Conservation (phyloP, 345 rosid species). For the Euphorbia lathyris region DNA sequence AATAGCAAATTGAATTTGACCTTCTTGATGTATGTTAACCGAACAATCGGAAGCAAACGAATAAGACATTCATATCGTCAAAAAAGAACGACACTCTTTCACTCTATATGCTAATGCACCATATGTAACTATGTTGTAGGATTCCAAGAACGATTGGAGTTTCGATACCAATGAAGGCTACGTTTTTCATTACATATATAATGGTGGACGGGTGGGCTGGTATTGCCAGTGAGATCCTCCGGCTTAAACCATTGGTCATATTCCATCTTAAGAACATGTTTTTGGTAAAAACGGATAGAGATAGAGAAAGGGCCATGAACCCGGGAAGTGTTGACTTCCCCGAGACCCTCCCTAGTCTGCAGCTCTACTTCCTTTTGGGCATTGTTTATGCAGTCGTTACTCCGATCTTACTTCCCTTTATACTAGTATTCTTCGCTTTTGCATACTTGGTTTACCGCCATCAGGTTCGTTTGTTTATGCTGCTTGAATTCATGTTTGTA, state of each 20-base stretch:
- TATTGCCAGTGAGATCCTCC: slow-evolving; percentile 87
- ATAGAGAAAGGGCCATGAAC: slow-evolving; percentile 77
- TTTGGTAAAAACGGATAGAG: slow-evolving; percentile 84
- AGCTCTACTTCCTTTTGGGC: slow-evolving; percentile 91
- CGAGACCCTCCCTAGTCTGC: slow-evolving; percentile 85
- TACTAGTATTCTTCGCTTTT: slow-evolving; percentile 78
- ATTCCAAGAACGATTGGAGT: slow-evolving; percentile 95
- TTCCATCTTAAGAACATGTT: slow-evolving; percentile 92
- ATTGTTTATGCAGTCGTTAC: slow-evolving; percentile 89
- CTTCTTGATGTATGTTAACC: not conserved
- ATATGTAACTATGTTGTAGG: slow-evolving; percentile 50
- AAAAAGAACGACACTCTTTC: too few species aligned
- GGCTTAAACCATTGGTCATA: slow-evolving; percentile 73
- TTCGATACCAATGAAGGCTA: slow-evolving; percentile 97
- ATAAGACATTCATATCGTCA: too few species aligned
- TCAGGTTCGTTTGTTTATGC: slow-evolving; percentile 55
- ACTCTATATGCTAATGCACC: too few species aligned
- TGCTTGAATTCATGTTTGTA: slow-evolving; percentile 1
- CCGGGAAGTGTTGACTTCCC: slow-evolving; percentile 82
- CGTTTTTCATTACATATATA: slow-evolving; percentile 89
- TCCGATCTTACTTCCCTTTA: slow-evolving; percentile 93
- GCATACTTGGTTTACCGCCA: slow-evolving; percentile 95
- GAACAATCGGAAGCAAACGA: too few species aligned
- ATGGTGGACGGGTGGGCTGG: slow-evolving; percentile 99
- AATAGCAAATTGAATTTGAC: not conserved